Conservation (phyloP, 2,329 filamentous ascomycete genomes). For the Cladophialophora psammophila region DNA sequence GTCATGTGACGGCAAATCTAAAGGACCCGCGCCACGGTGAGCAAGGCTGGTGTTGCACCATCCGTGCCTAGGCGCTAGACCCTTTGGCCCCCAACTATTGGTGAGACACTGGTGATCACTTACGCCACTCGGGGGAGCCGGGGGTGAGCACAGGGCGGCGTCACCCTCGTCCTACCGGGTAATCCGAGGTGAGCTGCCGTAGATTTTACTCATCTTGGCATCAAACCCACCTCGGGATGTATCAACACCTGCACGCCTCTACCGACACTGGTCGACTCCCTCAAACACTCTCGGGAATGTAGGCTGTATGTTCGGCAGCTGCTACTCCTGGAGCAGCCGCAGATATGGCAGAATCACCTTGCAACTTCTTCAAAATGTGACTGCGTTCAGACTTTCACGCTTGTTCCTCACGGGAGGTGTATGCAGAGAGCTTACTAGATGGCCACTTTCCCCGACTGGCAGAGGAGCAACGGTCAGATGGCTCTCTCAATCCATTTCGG, state of each 20-base stretch:
- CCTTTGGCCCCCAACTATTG: too few relatives aligned
- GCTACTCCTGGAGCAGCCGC: neutral
- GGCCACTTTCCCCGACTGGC: neutral
- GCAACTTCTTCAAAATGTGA: neutral
- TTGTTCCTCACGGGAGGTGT: neutral
- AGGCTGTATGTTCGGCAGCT: conserved; percentile 12
- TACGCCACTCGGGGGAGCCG: too few relatives aligned
- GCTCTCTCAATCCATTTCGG: neutral
- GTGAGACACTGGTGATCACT: too few relatives aligned
- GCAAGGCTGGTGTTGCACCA: too few relatives aligned
- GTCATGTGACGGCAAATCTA: too few relatives aligned
- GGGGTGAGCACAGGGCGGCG: too few relatives aligned
- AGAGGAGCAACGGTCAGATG: neutral
- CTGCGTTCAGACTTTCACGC: neutral
- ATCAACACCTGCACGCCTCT: neutral
- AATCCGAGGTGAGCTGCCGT: too few relatives aligned
- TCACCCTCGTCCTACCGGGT: too few relatives aligned
- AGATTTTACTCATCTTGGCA: too few relatives aligned
- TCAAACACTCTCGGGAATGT: neutral
- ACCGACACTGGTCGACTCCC: neutral
- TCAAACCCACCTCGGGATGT: too few relatives aligned
- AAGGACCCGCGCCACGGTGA: too few relatives aligned
- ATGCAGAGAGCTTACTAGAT: neutral
- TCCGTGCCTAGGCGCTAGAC: too few relatives aligned
- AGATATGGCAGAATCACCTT: conserved; percentile 5